Conservation (phyloP, 2,329 filamentous ascomycete species). For the Rhynchosporium agropyri region DNA sequence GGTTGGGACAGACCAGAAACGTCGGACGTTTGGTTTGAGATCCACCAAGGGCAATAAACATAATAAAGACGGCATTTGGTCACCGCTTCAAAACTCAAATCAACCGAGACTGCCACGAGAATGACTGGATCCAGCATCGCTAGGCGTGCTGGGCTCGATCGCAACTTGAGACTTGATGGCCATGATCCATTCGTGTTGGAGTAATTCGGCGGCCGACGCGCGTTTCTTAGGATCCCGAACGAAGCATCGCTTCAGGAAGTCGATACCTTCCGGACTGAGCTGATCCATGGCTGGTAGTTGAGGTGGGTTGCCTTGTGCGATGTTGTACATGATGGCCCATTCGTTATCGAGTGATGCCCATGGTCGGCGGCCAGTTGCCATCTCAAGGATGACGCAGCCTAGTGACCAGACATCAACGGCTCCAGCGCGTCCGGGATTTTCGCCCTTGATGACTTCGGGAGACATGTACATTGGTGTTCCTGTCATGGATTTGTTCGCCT, state of each 20-base stretch:
- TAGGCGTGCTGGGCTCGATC: constrained; percentile 65
- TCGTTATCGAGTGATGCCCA: constrained; percentile 98
- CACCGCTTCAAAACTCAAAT: neutral
- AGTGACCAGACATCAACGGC: constrained; percentile 96
- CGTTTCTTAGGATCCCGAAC: constrained; percentile 78
- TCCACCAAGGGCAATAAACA: constrained; percentile 7
- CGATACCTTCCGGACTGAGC: constrained; percentile 79
- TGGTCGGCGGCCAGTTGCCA: constrained; percentile 91
- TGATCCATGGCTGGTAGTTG: constrained; percentile 81
- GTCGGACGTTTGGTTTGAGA: constrained; percentile 8
- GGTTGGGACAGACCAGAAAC: constrained; percentile 15
- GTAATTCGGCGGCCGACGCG: constrained; percentile 80
- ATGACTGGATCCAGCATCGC: constrained; percentile 47
- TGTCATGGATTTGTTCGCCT: constrained; percentile 87
- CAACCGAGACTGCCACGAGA: constrained; percentile 36
- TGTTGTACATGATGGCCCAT: constrained; percentile 99
- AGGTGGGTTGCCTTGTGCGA: constrained; percentile 93
- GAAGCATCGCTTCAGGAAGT: constrained; percentile 88
- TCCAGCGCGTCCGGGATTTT: constrained; percentile 76
- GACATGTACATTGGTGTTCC: constrained; percentile 99
- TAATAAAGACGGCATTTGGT: constrained; percentile 3
- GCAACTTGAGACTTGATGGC: constrained; percentile 62
- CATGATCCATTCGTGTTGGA: constrained; percentile 92
- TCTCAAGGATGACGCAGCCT: constrained; percentile 94
- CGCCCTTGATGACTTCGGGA: constrained; percentile 94